These are phyloP conservation scores for Lactifluus volemus DNA, from an alignment of 768 basidiomycete genomes.

Conservation along the genomic window DNA sequence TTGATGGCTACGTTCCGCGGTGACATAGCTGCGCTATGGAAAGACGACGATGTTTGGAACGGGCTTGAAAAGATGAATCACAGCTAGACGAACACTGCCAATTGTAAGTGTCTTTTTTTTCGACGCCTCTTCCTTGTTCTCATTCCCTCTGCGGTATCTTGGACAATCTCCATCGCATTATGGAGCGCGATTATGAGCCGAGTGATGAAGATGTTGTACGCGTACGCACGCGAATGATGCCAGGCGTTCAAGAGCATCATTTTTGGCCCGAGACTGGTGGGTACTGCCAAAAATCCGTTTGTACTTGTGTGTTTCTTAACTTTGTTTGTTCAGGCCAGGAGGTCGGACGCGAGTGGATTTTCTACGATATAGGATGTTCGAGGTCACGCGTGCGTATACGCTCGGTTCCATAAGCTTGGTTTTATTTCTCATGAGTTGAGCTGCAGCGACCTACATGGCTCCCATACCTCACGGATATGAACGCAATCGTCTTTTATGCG, in stretches of 20 bases:
- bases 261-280: conserved; percentile 56
- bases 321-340: background rate
- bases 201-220: conserved; percentile 68
- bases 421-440: background rate
- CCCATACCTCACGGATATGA: conserved; percentile 71
- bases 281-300: conserved; percentile 15
- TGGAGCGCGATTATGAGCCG: conserved; percentile 30
- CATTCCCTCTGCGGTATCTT: background rate
- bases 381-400: conserved; percentile 24
- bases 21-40: conserved; percentile 61
- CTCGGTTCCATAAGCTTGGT: background rate
- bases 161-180: background rate
- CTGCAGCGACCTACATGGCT: conserved; percentile 40
- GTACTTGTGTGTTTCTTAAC: background rate
- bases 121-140: background rate
- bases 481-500: conserved; percentile 79
- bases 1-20: conserved; percentile 51
- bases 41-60: conserved; percentile 52
- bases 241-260: conserved; percentile 63
- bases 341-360: conserved; percentile 53
- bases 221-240: conserved; percentile 61
- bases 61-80: conserved; percentile 37
- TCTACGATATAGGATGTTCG: conserved; percentile 73
- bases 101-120: conserved; percentile 45
- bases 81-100: conserved; percentile 62